These are phyloP conservation scores for Panicum virgatum DNA, from an alignment of 202 grass and related monocot genomes.

Conservation along the genomic window DNA sequence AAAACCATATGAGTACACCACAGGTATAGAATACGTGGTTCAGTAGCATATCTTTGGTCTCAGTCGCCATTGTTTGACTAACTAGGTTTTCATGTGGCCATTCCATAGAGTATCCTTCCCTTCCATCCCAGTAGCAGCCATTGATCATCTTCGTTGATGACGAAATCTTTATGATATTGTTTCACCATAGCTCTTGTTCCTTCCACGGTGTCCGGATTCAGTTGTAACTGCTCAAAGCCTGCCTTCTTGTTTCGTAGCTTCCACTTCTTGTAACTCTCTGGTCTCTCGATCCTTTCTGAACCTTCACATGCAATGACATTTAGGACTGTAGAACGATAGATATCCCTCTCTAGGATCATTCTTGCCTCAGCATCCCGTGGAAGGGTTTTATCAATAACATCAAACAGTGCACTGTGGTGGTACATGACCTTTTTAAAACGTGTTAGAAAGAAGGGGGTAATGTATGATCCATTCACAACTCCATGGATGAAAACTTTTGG, in stretches of 20 bases:
- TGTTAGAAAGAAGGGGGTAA: slow-evolving; percentile 53
- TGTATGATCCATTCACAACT: slow-evolving; percentile 48
- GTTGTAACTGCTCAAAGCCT: slow-evolving; percentile 46
- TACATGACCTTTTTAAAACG: slow-evolving; percentile 61
- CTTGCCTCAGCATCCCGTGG: slow-evolving; percentile 48
- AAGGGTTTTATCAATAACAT: slow-evolving; percentile 53
- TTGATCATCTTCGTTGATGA: slow-evolving; percentile 46
- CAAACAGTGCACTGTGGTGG: slow-evolving; percentile 56
- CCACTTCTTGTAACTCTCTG: slow-evolving; percentile 62
- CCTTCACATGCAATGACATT: slow-evolving; percentile 74
- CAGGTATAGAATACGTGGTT: not conserved
- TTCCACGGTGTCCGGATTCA: slow-evolving; percentile 35
- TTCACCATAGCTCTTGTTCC: slow-evolving; percentile 34
- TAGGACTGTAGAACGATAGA: slow-evolving; percentile 16
- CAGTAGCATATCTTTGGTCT: slow-evolving; percentile 3
- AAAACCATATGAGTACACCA: not conserved
- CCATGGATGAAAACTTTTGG: slow-evolving; percentile 53
- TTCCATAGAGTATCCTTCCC: slow-evolving; percentile 54
- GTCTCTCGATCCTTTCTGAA: slow-evolving; percentile 54
- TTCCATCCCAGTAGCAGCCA: slow-evolving; percentile 72
- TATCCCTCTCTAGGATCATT: slow-evolving; percentile 43
- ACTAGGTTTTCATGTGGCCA: slow-evolving; percentile 60
- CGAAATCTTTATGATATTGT: slow-evolving; percentile 59
- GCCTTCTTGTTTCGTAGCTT: slow-evolving; percentile 40
- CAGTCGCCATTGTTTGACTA: not conserved